A percentile compares a stretch with the other conserved stretches of the same genome.
These are phyloP conservation scores for Cladosporium sp. DNA, from an alignment of 2,329 filamentous ascomycete genomes.

Conservation along the genomic window DNA sequence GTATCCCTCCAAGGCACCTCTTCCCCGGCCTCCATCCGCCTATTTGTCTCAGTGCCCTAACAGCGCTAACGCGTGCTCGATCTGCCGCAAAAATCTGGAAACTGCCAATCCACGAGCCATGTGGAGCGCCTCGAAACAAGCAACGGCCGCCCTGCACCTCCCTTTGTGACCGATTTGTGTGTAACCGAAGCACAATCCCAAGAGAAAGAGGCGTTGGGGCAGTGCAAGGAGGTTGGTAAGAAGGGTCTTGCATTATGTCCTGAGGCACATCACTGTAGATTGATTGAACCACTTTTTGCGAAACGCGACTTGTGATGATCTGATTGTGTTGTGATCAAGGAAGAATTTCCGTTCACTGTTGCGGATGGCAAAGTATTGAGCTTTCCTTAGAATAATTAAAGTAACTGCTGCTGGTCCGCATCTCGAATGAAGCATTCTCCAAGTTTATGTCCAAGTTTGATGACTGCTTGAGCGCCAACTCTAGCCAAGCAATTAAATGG, in stretches of 20 bases:
- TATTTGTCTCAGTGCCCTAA: neutral
- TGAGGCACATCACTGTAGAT: neutral
- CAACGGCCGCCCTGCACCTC: neutral
- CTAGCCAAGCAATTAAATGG: neutral
- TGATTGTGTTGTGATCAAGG: neutral
- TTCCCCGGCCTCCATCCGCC: neutral
- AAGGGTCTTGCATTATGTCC: neutral
- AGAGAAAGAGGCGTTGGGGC: slow-evolving; percentile 6
- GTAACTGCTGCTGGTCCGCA: too few relatives aligned
- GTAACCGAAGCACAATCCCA: slow-evolving; percentile 1
- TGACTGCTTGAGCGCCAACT: neutral
- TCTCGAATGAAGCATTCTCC: neutral
- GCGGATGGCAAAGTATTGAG: neutral
- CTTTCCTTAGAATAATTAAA: neutral
- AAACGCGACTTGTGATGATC: neutral
- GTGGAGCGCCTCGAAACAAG: slow-evolving; percentile 12
- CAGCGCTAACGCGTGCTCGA: neutral
- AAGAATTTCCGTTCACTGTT: neutral
- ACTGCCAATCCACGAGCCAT: neutral
- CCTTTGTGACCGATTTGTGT: neutral
- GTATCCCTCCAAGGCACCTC: neutral
- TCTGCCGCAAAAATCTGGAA: slow-evolving; percentile 7
- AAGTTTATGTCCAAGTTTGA: too few relatives aligned
- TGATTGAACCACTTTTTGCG: neutral
- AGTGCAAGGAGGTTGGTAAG: neutral